Base-by-base conservation (phyloP, 305 asterid genomes). In the Rubia peregrina region DNA sequence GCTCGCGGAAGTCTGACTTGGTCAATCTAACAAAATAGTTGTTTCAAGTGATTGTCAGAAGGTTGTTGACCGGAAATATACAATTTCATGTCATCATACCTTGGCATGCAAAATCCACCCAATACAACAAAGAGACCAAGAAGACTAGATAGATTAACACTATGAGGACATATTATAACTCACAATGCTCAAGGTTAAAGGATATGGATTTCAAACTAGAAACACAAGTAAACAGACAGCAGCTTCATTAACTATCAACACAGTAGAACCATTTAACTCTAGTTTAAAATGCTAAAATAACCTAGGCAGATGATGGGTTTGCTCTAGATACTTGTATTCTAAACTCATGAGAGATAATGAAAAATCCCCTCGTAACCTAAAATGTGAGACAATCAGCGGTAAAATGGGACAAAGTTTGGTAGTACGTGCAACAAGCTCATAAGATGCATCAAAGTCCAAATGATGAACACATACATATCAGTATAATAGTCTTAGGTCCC, bases 1-100 rank as follows among this genome's bases (percentile, higher is more conserved):
- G 98, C 80, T 89, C 98, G 33, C 95, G 85, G 77, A 91, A 91
- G 77, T 91, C 98, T 0, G 98, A 91, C 70, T 89, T 91, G 7
- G 98, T 91, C 82, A 89, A 80, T 75, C 98, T 89, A 76, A 9
- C 46, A 42, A 65, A 42, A 12, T 17, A 51, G 17, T 51, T 4
- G 42, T n/a, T 65, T n/a, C 33, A 65, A 9, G 11, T 1, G 17
- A 67, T 13, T 40, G 19, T 48, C 36, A 68, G 61, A 12, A 14
- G 26, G 46, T 26, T 30, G 19, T 14, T 17, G 22, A 67, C 17
- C 26, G 59, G 38, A 9, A 51, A 4, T 17, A 19, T 19, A 7
- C 36, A 36, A 17, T 30, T 26, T 51, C 7, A 8, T 6, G 17
- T 4, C 44, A 9, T 17, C 44, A 33, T 30, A 30, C 9, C 38